A percentile compares a stretch with the other conserved stretches of the same genome.
Conservation (phyloP, 257 asterid species). For the Gynochthodes officinalis region DNA sequence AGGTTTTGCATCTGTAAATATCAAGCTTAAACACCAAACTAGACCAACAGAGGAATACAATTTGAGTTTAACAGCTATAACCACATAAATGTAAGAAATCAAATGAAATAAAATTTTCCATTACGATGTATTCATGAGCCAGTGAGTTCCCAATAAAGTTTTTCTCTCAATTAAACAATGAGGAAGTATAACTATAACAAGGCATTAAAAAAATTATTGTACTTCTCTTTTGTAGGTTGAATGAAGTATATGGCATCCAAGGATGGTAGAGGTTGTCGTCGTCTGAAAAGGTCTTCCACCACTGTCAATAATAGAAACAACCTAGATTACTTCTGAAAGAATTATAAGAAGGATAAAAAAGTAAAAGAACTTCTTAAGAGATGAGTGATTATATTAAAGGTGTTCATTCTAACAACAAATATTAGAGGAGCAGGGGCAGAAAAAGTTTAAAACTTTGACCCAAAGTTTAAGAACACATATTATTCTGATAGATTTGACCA, state of each 20-base stretch:
- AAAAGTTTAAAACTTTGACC: neutral
- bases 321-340: neutral
- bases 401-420: neutral
- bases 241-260: slow-evolving; percentile 93
- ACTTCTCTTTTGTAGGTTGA: slow-evolving; percentile 96
- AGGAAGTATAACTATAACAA: slow-evolving; percentile 4
- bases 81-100: neutral
- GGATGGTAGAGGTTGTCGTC: slow-evolving; percentile 96
- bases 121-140: neutral
- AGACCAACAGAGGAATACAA: neutral
- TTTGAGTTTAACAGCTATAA: neutral
- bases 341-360: neutral
- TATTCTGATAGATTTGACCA: too few relatives aligned
- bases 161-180: slow-evolving; percentile 1
- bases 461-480: neutral
- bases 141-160: neutral
- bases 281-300: slow-evolving; percentile 97
- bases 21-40: neutral
- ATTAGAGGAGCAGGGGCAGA: neutral
- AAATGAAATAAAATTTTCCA: neutral
- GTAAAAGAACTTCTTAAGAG: neutral
- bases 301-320: slow-evolving; percentile 39
- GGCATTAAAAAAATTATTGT: slow-evolving; percentile 26
- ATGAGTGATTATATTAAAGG: neutral
- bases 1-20: neutral